Base-by-base conservation (phyloP, 2,329 filamentous ascomycete genomes). In the Cladosporium velox region DNA sequence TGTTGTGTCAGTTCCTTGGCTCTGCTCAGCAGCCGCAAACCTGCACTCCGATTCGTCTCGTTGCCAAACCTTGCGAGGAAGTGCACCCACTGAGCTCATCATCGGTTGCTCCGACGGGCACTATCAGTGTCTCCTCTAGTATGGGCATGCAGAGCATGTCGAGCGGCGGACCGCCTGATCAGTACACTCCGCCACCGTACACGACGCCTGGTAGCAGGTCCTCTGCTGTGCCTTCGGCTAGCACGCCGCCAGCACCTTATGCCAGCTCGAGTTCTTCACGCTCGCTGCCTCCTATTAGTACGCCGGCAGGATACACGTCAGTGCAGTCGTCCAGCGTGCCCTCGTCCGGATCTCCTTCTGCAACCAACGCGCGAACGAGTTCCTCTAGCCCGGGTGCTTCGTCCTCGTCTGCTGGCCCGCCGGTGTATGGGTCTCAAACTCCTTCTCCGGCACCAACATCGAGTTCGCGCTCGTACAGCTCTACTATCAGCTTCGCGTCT, bases 1-100 rank as follows among this genome's bases (percentile, higher is more conserved):
- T 78, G 35, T 57, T 77, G 38, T 73, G 70, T 10, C 71, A 72
- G 11, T 72, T 78, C 38, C 67, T 70, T 26, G 75, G 76, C 2
- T 64, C 67, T 1, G 67, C 71, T 59, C 68, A 71, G 24, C 67
- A 71, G 3, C 70, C 67, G 21, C 24, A 24, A n/a, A 24, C 34
- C 5, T 77, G 74, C 74, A 70, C 68, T 30, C 67, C 72, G 0
- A 70, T 78, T n/a, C 65, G 63, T 28, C 70, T 78, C 26, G 68
- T 66, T 12, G 68, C 72, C 18, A 68, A 67, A 41, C 69, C 74
- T 38, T 58, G 70, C 70, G 64, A 69, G 70, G 62, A 61, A 64
- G 51, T 62, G 60, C 54, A 59, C 65, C 15, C 68, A 18, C 12
- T 52, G 26, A 41, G 59, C 59, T 38, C 58, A 32, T 26, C 55